phyloP scores from a whole-genome alignment of 495 filamentous ascomycete genomes.

The Pseudoneurospora amorphoporcata region DNA sequence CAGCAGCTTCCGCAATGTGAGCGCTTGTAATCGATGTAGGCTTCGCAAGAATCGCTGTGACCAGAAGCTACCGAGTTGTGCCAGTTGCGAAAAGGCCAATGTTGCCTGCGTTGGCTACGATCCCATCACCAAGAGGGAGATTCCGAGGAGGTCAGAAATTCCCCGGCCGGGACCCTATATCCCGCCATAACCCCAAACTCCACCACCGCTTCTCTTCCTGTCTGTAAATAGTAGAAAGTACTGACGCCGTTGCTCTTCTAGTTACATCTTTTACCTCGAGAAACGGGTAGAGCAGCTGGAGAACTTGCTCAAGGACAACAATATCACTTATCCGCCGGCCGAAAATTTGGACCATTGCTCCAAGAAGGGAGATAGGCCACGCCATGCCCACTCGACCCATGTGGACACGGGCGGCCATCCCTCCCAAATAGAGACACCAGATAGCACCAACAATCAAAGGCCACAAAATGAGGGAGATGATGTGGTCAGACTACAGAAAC shows the following conservation, averaged over 20 bases:
- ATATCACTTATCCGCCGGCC: slow-evolving; percentile 60
- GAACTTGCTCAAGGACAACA: slow-evolving; percentile 56
- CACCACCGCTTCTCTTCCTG: not conserved
- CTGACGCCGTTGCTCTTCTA: slow-evolving; percentile 24
- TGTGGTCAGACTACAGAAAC: slow-evolving; percentile 29
- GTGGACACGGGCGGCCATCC: slow-evolving; percentile 7
- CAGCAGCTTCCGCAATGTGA: slow-evolving; percentile 78
- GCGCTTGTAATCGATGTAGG: slow-evolving; percentile 87
- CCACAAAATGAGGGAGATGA: slow-evolving; percentile 31
- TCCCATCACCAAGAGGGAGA: slow-evolving; percentile 88
- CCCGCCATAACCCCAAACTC: slow-evolving; percentile 1
- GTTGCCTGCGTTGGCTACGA: slow-evolving; percentile 91
- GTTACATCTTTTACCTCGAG: slow-evolving; percentile 93
- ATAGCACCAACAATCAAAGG: slow-evolving; percentile 17
- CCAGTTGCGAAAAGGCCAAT: slow-evolving; percentile 80
- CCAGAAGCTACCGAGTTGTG: slow-evolving; percentile 79
- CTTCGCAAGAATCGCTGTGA: slow-evolving; percentile 92
- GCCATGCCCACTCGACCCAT: slow-evolving; percentile 21
- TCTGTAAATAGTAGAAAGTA: not conserved
- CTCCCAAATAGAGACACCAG: slow-evolving; percentile 5
- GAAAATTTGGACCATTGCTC: slow-evolving; percentile 68
- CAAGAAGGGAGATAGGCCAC: slow-evolving; percentile 38
- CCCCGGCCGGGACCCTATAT: not conserved
- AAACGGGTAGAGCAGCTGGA: slow-evolving; percentile 77
- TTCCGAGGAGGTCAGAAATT: slow-evolving; percentile 58